Evolutionary conservation across 169 alveolate species (phyloP).

Genomic region (Eimeria sp.): DNA sequence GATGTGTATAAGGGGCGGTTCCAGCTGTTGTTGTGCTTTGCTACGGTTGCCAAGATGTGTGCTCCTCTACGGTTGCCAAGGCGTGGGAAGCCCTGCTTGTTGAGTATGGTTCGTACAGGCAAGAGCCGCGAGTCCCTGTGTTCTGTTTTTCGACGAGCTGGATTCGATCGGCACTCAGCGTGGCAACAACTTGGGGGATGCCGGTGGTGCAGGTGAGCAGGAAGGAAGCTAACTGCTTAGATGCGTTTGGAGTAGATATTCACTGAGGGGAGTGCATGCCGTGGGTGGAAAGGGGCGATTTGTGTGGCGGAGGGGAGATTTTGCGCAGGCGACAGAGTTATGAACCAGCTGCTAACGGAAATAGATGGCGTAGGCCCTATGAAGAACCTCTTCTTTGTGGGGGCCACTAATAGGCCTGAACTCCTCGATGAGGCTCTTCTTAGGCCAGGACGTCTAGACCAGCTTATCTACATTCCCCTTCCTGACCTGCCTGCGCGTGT

Average conservation of each 20-base stretch:
- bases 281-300: neutral
- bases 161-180: slow-evolving; percentile 99
- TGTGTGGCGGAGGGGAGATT: slow-evolving; percentile 84
- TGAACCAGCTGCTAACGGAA: slow-evolving; percentile 99
- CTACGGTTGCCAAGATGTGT: neutral
- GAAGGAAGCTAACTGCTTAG: neutral
- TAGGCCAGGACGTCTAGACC: slow-evolving; percentile 99
- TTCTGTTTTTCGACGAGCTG: slow-evolving; percentile 99
- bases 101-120: slow-evolving; percentile 87
- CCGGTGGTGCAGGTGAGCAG: slow-evolving; percentile 95
- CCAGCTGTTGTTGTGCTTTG: no score
- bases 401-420: slow-evolving; percentile 99
- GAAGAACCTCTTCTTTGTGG: slow-evolving; percentile 99
- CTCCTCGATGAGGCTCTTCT: slow-evolving; percentile 99
- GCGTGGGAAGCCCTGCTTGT: neutral
- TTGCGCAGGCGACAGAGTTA: slow-evolving; percentile 99
- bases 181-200: slow-evolving; percentile 94
- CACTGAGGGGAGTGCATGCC: neutral
- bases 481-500: slow-evolving; percentile 99
- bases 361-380: slow-evolving; percentile 99
- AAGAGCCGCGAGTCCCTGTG: slow-evolving; percentile 99
- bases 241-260: neutral
- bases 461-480: slow-evolving; percentile 99
- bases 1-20: no score
- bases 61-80: neutral